Base-by-base conservation (phyloP, 176 grass and related monocot species). In the Eragrostis curvula region DNA sequence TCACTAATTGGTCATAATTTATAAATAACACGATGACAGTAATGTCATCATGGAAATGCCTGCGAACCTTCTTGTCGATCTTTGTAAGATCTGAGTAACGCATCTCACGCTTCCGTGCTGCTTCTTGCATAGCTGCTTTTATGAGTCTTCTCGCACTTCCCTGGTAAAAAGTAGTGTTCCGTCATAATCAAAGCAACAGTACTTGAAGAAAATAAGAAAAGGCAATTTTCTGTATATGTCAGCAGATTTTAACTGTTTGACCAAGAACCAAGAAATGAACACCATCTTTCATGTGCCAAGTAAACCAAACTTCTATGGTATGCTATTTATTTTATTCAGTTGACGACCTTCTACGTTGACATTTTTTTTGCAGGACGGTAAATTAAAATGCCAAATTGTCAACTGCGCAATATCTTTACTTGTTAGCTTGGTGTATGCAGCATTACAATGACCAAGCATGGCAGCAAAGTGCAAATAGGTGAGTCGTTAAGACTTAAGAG, bases 41-140 rank as follows among this genome's bases (percentile, higher is more conserved):
- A 25, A 98, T 98, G 59, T 98, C 96, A 50, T 98, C 96, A 25
- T 98, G 96, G 57, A 98, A 98, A 88, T 98, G 92, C 51, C 92
- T 75, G 73, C 96, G 90, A 48, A 98, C 96, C 77, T 99, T 93
- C 88, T 91, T 95, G 63, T 98, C 96, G 20, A 95, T 98, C 67
- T 85, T 98, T 53, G 67, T 93, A 60, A 98, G 92, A 75, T 95
- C 96, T n/a, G 92, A 98, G 25, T 98, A 95, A 3, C 92, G 81
- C 90, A 98, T 95, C 79, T 98, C 96, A 68, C 96, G 74, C 58
- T 95, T 98, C 73, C 79, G 79, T 9, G 96, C 96, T 17, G 96
- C 92, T 89, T 89, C 96, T 51, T 93, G 90, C 25, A 95, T 82
- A 84, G 96, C 96, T 24, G 90, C 92, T 89, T 93, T 93, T 65